These are phyloP conservation scores for Plasmodium fragile DNA, from an alignment of 169 alveolate species.

Conservation along the genomic window DNA sequence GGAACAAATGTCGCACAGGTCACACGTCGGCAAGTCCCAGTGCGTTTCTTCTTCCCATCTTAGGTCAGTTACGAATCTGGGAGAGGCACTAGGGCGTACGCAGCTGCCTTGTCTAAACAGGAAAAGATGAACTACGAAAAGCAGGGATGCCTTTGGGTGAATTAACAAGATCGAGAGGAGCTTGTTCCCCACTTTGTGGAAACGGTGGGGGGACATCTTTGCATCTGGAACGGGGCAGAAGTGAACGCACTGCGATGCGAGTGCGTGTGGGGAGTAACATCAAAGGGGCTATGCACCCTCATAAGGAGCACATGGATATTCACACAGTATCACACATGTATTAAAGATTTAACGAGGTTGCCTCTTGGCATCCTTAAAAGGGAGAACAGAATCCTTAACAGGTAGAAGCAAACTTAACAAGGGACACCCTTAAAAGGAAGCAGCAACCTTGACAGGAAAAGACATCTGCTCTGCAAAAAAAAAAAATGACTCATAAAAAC, in stretches of 20 bases:
- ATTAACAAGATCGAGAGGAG: neutral
- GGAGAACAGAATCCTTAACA: neutral
- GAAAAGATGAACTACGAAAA: constrained; percentile 14
- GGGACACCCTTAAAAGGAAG: neutral
- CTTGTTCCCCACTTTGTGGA: constrained; percentile 24
- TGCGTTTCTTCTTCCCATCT: neutral
- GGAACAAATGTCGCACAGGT: constrained; percentile 12
- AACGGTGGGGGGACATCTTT: constrained; percentile 27
- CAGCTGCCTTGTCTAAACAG: neutral
- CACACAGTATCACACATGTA: neutral
- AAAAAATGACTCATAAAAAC: neutral
- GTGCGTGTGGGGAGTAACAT: neutral
- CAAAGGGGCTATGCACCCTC: neutral
- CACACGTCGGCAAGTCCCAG: constrained; percentile 29
- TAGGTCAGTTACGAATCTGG: neutral
- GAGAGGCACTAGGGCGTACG: neutral
- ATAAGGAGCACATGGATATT: neutral
- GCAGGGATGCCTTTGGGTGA: constrained; percentile 3
- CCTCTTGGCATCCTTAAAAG: neutral
- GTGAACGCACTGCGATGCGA: neutral
- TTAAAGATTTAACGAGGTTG: neutral
- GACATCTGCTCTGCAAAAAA: neutral
- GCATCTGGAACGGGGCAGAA: neutral
- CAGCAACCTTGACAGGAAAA: neutral
- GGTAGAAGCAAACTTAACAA: neutral